Conservation (phyloP, 768 basidiomycete species). For the Boletus rex-veris region DNA sequence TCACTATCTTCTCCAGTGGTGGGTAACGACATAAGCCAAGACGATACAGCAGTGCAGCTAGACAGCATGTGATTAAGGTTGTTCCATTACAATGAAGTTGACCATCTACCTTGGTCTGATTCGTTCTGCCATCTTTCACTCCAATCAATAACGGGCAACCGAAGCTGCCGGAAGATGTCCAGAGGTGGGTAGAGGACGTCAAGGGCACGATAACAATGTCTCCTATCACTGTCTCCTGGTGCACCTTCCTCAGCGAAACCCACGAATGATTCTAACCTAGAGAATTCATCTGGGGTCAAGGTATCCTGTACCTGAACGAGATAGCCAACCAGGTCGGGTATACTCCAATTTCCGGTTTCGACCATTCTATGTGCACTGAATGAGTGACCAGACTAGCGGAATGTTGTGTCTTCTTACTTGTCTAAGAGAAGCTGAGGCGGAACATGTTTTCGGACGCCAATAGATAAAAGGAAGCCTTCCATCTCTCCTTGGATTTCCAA, state of each 20-base stretch:
- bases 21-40: no score
- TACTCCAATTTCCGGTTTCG: background rate
- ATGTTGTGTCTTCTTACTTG: background rate
- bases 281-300: background rate
- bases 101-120: background rate
- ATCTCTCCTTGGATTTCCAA: background rate
- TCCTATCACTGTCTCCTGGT: no score
- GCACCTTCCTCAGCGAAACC: conserved; percentile 53
- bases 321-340: background rate
- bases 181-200: conserved; percentile 78
- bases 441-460: background rate
- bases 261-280: background rate
- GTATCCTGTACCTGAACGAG: background rate
- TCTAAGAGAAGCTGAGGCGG: background rate
- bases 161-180: conserved; percentile 60
- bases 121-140: conserved; percentile 57
- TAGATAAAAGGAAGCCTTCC: background rate
- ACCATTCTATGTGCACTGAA: background rate
- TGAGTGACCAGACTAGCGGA: background rate
- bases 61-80: no score
- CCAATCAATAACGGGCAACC: conserved; percentile 84
- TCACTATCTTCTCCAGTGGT: no score
- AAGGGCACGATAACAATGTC: conserved; percentile 40
- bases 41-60: no score
- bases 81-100: conserved; percentile 24